These are phyloP conservation scores for Gorgonomyces haynaldii DNA, from an alignment of 192 early-diverging fungal genomes.

Conservation along the genomic window DNA sequence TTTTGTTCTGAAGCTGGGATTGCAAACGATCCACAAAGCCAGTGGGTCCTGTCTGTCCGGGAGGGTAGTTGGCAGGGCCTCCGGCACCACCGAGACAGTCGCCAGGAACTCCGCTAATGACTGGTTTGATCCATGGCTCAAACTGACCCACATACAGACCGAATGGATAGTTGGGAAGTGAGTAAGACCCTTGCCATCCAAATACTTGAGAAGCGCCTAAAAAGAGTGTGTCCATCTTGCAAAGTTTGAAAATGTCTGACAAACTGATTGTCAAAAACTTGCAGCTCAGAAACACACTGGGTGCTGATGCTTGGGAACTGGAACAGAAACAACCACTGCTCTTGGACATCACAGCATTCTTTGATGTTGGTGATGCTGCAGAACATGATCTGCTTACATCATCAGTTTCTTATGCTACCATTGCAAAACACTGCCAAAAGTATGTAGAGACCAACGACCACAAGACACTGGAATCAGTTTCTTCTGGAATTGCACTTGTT, in stretches of 20 bases:
- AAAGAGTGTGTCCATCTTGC: no score
- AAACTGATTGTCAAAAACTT: conserved; percentile 54
- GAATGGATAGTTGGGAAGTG: no score
- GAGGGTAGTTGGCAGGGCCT: no score
- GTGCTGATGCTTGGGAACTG: conserved; percentile 90
- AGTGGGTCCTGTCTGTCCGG: no score
- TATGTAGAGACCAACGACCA: conserved; percentile 2
- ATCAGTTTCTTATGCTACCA: conserved; percentile 42
- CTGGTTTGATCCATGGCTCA: no score
- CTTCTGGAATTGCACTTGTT: conserved; percentile 10
- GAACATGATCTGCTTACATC: conserved; percentile 34
- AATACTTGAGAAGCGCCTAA: no score
- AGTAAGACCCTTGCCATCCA: no score
- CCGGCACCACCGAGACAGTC: no score
- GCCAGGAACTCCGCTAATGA: no score
- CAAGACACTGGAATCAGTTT: conserved; percentile 6
- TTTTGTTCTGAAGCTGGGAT: no score
- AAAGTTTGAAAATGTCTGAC: conserved; percentile 9
- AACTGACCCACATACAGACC: no score
- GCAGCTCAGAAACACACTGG: conserved; percentile 68
- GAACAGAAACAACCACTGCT: conserved; percentile 76
- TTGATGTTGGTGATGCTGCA: conserved; percentile 43
- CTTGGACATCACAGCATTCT: conserved; percentile 61
- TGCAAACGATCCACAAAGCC: no score
- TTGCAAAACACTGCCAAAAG: neutral